Conservation (phyloP, 805 yeast species). For the Kazachstania taianensis region DNA sequence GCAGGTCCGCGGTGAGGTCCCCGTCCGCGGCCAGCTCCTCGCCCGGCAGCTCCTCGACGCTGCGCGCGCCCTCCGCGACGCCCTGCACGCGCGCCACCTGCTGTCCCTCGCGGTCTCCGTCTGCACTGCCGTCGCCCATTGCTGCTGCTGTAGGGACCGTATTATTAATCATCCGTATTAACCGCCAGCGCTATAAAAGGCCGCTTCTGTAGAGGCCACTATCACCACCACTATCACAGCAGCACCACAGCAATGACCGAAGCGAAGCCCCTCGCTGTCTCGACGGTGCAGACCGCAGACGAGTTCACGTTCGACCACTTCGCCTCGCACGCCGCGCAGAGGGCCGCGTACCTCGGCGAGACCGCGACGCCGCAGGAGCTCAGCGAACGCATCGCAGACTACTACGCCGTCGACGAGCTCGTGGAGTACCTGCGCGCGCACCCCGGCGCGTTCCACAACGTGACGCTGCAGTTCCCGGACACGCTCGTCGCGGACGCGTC, state of each 20-base stretch:
- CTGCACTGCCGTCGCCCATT: too few species aligned
- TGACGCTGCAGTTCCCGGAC: conserved; percentile 92
- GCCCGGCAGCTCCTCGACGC: conserved; percentile 25
- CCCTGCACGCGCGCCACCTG: too few species aligned
- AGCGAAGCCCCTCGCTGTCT: conserved; percentile 55
- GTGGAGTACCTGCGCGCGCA: conserved; percentile 31
- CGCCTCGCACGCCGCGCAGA: conserved; percentile 17
- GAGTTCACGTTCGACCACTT: conserved; percentile 41
- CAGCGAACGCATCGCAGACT: conserved; percentile 32
- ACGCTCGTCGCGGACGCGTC: conserved; percentile 67
- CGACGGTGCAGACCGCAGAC: conserved; percentile 61
- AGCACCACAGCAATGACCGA: too few species aligned
- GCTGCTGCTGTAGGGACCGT: too few species aligned
- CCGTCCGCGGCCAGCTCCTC: conserved; percentile 48
- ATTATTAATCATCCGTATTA: too few species aligned
- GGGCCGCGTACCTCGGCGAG: conserved; percentile 25
- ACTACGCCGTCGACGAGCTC: conserved; percentile 47
- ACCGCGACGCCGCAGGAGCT: conserved; percentile 21
- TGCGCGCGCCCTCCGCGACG: not conserved
- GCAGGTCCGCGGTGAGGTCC: conserved; percentile 49
- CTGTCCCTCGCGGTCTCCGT: too few species aligned
- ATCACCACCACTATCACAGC: too few species aligned
- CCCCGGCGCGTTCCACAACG: conserved; percentile 32
- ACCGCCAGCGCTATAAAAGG: too few species aligned
- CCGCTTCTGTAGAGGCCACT: too few species aligned